Base-by-base conservation (phyloP, 768 basidiomycete species). In the Pluteus cervinus region DNA sequence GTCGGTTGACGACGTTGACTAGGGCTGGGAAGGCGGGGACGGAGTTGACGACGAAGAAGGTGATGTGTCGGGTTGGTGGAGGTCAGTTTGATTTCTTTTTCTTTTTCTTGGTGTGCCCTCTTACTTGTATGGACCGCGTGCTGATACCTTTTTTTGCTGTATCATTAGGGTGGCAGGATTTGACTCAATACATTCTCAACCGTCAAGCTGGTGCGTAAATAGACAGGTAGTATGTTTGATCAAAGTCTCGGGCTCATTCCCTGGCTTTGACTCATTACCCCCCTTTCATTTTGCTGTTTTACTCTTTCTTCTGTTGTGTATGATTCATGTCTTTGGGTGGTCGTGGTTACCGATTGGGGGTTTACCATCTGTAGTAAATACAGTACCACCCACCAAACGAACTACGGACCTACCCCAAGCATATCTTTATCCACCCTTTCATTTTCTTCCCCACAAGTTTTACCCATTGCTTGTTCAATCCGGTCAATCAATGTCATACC, bases 51-150 rank as follows among this genome's bases (percentile, higher is more conserved):
- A 76, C 76, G 43, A 88, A 84, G 75, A 92, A 89, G 60, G 89
- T 92, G 21, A 85, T 93, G 82, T 88, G 84, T 61, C 79, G 89
- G 42, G 83, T 92, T 44, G 89, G 89, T 31, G 87, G 86, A 58
- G 86, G 86, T 81, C 46, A 52, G 78, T 67, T 5, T 42, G 24
- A 36, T 24, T 40, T 15, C 25, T 9, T 24, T 35, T 10, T 32
- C 34, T 30, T 12, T 21, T 11, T 23, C n/a, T 22, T 32, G 15
- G 11, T 42, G 36, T 24, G 24, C 33, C 36, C 30, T 24, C 30
- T 41, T 15, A 26, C 36, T 44, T 33, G 31, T 41, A 37, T 42
- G 38, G 31, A 23, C 29, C n/a, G 11, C 30, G 33, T 26, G 23
- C 21, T 23, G 22, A 16, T 20, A 21, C 21, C 1, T 26, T 33